Evolutionary conservation across 805 yeast genomes (phyloP).

Genomic region (Spathaspora sp.): DNA sequence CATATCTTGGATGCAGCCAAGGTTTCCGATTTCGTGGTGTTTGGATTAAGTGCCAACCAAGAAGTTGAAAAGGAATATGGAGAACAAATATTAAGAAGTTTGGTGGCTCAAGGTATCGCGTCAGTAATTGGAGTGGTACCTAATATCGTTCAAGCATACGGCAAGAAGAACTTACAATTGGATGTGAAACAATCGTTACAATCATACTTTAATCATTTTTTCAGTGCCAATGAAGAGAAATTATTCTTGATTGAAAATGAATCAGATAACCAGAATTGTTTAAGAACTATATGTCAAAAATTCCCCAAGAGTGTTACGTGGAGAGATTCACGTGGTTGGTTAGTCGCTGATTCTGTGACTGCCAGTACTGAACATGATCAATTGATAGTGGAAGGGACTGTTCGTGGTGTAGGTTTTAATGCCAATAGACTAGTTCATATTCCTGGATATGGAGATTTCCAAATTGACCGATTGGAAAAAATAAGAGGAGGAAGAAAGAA

Average conservation of each 20-base stretch:
- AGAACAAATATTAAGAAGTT: slow-evolving; percentile 84
- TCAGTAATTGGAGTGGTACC: slow-evolving; percentile 76
- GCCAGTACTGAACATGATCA: slow-evolving; percentile 31
- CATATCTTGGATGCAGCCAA: slow-evolving; percentile 82
- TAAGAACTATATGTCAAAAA: slow-evolving; percentile 78
- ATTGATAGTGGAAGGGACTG: slow-evolving; percentile 72
- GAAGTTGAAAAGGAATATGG: slow-evolving; percentile 82
- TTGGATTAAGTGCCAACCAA: slow-evolving; percentile 81
- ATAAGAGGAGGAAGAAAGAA: slow-evolving; percentile 12
- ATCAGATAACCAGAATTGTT: slow-evolving; percentile 69
- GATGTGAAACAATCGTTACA: slow-evolving; percentile 48
- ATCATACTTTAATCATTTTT: slow-evolving; percentile 40
- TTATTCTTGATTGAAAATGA: slow-evolving; percentile 64
- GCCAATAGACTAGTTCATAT: slow-evolving; percentile 77
- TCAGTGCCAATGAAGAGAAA: slow-evolving; percentile 64
- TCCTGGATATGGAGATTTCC: slow-evolving; percentile 89
- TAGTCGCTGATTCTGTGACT: slow-evolving; percentile 65
- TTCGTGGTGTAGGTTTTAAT: slow-evolving; percentile 82
- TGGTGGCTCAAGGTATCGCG: slow-evolving; percentile 89
- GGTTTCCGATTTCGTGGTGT: slow-evolving; percentile 82
- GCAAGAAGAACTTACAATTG: slow-evolving; percentile 71
- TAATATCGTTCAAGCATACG: slow-evolving; percentile 62
- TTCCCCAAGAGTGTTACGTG: slow-evolving; percentile 82
- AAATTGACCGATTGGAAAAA: slow-evolving; percentile 63
- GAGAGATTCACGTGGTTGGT: slow-evolving; percentile 91